These are phyloP conservation scores for Hyaloperonospora brassicae DNA, from an alignment of 352 stramenopile genomes.

Conservation along the genomic window DNA sequence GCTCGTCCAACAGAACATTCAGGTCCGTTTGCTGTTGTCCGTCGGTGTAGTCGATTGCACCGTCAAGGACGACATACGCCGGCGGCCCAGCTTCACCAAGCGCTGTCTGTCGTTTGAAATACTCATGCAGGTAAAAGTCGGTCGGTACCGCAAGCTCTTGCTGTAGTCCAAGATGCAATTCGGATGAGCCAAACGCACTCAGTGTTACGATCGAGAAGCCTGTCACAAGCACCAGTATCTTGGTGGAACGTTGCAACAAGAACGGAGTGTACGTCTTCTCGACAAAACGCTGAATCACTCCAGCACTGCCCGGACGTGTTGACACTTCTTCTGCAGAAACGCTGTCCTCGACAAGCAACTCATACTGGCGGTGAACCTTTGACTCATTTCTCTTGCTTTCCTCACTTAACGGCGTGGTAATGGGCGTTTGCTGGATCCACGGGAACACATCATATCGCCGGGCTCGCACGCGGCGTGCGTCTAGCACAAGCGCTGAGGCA, in stretches of 20 bases:
- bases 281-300: constrained; percentile 55
- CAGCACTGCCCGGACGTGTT: constrained; percentile 5
- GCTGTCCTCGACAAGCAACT: constrained; percentile 21
- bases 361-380: constrained; percentile 23
- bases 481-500: constrained; percentile 66
- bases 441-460: constrained; percentile 69
- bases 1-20: constrained; percentile 59
- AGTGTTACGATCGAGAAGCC: constrained; percentile 27
- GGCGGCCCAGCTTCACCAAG: constrained; percentile 78
- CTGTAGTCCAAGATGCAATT: constrained; percentile 81
- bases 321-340: not conserved
- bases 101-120: constrained; percentile 82
- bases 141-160: constrained; percentile 83
- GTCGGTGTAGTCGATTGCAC: constrained; percentile 65
- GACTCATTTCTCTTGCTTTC: constrained; percentile 16
- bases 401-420: constrained; percentile 11
- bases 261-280: constrained; percentile 60
- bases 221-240: constrained; percentile 47
- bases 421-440: constrained; percentile 48
- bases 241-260: constrained; percentile 48
- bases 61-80: constrained; percentile 76
- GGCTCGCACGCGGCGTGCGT: constrained; percentile 54
- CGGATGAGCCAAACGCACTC: constrained; percentile 44
- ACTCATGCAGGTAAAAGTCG: constrained; percentile 86
- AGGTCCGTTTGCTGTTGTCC: constrained; percentile 38